Evolutionary conservation across 108 stramenopile genomes (phyloP).

Genomic region (Skeletonema grethae): DNA sequence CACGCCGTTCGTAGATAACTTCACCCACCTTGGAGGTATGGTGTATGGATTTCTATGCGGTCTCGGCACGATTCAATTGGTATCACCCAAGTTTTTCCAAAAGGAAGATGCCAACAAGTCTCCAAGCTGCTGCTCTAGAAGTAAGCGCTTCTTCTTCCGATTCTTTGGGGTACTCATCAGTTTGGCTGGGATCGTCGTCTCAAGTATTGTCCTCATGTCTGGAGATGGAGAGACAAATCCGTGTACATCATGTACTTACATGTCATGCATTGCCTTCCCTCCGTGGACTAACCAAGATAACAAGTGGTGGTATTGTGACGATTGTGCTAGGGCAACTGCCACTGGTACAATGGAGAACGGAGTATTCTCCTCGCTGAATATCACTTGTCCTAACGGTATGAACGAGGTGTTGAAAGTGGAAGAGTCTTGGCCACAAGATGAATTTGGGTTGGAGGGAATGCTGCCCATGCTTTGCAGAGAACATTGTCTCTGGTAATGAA

Average conservation of each 20-base stretch:
- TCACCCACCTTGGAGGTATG: slow-evolving; percentile 75
- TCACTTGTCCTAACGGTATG: slow-evolving; percentile 71
- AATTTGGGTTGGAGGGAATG: slow-evolving; percentile 37
- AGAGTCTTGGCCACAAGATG: slow-evolving; percentile 37
- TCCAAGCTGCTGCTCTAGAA: slow-evolving; percentile 42
- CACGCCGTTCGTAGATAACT: slow-evolving; percentile 91
- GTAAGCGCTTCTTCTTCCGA: slow-evolving; percentile 57
- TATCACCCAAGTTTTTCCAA: slow-evolving; percentile 76
- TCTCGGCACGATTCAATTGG: slow-evolving; percentile 74
- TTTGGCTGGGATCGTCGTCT: slow-evolving; percentile 59
- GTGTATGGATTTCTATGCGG: slow-evolving; percentile 80
- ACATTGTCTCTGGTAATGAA: slow-evolving; percentile 26
- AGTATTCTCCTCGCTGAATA: slow-evolving; percentile 53
- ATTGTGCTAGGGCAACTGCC: slow-evolving; percentile 78
- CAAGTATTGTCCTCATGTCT: slow-evolving; percentile 56
- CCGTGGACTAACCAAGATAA: slow-evolving; percentile 65
- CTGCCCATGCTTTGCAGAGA: slow-evolving; percentile 44
- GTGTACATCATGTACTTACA: slow-evolving; percentile 65
- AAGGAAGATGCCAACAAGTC: slow-evolving; percentile 46
- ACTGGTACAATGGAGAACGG: slow-evolving; percentile 60
- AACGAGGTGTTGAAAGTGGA: slow-evolving; percentile 38
- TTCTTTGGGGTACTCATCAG: slow-evolving; percentile 75
- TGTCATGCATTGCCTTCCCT: slow-evolving; percentile 86
- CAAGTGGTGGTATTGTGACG: slow-evolving; percentile 94
- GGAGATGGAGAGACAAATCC: slow-evolving; percentile 79